These are phyloP conservation scores for Aureobasidium sp. DNA, from an alignment of 2,329 filamentous ascomycete species.

Conservation along the genomic window DNA sequence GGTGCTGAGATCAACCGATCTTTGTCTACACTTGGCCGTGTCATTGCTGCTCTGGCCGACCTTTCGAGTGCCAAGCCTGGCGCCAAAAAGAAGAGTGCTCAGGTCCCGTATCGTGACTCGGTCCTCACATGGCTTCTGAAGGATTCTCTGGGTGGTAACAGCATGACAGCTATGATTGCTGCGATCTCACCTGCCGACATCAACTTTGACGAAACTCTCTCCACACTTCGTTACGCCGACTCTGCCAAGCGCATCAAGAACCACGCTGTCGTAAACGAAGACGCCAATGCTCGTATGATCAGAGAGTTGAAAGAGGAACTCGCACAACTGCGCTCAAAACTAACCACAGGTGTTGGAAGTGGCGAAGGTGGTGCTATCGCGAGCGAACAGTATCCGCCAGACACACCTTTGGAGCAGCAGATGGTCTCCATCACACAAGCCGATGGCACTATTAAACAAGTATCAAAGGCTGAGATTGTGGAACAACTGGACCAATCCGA, in stretches of 20 bases:
- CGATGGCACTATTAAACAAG: slow-evolving; percentile 84
- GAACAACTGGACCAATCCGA: slow-evolving; percentile 95
- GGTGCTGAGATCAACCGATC: slow-evolving; percentile 98
- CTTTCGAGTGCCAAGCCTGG: slow-evolving; percentile 77
- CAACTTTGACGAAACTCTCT: slow-evolving; percentile 98
- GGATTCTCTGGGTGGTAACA: slow-evolving; percentile 94
- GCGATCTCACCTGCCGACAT: slow-evolving; percentile 97
- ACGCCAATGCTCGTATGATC: slow-evolving; percentile 98
- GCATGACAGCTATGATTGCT: slow-evolving; percentile 99
- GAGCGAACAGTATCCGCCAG: slow-evolving; percentile 83
- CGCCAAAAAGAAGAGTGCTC: slow-evolving; percentile 72
- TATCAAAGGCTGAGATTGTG: slow-evolving; percentile 95
- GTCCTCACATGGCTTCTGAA: slow-evolving; percentile 95
- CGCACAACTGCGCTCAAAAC: slow-evolving; percentile 73
- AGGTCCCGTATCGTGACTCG: slow-evolving; percentile 91
- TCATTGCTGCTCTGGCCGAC: slow-evolving; percentile 92
- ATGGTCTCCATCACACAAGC: slow-evolving; percentile 86
- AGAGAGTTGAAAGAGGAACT: slow-evolving; percentile 94
- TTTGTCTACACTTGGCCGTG: slow-evolving; percentile 88
- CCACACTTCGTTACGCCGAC: slow-evolving; percentile 91
- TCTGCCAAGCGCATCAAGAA: slow-evolving; percentile 99
- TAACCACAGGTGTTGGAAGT: slow-evolving; percentile 44
- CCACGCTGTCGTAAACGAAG: slow-evolving; percentile 97
- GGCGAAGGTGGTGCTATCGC: slow-evolving; percentile 42
- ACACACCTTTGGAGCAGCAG: slow-evolving; percentile 87